Base-by-base conservation (phyloP, 2,329 filamentous ascomycete species). In the Parastagonospora nodorum region DNA sequence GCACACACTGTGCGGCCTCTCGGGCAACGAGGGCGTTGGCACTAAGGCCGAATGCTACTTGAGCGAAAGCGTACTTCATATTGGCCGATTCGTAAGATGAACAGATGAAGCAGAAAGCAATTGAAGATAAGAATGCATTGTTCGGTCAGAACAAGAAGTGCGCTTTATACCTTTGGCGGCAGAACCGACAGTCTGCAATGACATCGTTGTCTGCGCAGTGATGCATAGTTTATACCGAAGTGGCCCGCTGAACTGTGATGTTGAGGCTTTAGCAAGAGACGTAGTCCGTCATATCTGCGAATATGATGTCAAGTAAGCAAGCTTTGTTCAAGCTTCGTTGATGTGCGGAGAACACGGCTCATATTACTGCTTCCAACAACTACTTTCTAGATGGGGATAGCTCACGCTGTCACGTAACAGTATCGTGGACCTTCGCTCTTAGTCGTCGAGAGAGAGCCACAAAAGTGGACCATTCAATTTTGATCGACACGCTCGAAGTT, bases 31-130 rank as follows among this genome's bases (percentile, higher is more conserved):
- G 50, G 24, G 61, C 63, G 36, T 60, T 60, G 54, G 58, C 58
- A 55, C 55, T 57, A 39, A 66, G 53, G 53, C 56, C 58, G 28
- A 66, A 53, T 14, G 45, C 55, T 14, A 63, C 28, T 45, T 57
- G 52, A 55, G 48, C 48, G 45, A 64, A 48, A 36, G 58, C 53
- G 52, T 63, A 63, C 51, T 58, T 63, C 63, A 66, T 66, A 12
- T 46, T 63, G 37, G 32, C 43, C 14, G 9, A 45, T 28, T 40
- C 5, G 19, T 24, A 24, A 24, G 38, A 40, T 19, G 19, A 19
- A 38, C 5, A 14, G 14, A 8, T 40, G 16, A 56, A 35, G 4
- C 43, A 31, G 43, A 49, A 39, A 35, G 31, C 5, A 9, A n/a
- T 29, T 16, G 28, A 31, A 9, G 32, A 43, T n/a, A 40, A 12